Conservation (phyloP, 306 rosid genomes). For the Inga leiocalycina region DNA sequence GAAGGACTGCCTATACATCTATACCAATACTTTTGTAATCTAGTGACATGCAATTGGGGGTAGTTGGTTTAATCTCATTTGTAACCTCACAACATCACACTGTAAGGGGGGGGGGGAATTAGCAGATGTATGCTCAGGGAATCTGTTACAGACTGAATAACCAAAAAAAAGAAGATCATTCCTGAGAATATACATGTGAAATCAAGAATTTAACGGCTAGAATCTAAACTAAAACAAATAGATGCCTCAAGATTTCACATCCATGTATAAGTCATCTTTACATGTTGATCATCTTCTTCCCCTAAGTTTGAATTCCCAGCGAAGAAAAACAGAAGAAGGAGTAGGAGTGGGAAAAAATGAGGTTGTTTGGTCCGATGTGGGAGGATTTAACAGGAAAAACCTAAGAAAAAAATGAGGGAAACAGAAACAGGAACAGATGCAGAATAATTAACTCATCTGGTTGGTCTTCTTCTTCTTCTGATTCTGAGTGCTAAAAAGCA, state of each 20-base stretch:
- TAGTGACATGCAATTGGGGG: too few relatives aligned
- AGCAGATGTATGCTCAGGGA: neutral
- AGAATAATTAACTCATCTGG: neutral
- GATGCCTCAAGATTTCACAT: neutral
- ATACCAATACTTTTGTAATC: too few relatives aligned
- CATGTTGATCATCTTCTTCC: neutral
- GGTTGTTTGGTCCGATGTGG: too few relatives aligned
- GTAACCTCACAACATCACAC: too few relatives aligned
- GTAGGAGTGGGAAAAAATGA: neutral
- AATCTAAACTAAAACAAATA: neutral
- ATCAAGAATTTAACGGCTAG: neutral
- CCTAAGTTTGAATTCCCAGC: neutral
- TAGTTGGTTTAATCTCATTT: too few relatives aligned
- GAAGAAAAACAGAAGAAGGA: neutral
- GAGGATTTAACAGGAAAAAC: neutral
- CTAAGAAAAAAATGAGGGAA: neutral
- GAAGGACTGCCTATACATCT: too few relatives aligned
- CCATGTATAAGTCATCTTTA: neutral
- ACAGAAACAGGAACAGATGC: neutral
- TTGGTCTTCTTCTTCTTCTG: constrained; percentile 24
- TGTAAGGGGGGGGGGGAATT: neutral
- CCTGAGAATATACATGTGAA: neutral
- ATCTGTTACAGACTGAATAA: neutral
- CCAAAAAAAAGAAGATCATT: neutral
- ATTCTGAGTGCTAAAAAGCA: constrained; percentile 38